These are phyloP conservation scores for Starmerella riodocensis DNA, from an alignment of 805 yeast genomes.

Conservation along the genomic window DNA sequence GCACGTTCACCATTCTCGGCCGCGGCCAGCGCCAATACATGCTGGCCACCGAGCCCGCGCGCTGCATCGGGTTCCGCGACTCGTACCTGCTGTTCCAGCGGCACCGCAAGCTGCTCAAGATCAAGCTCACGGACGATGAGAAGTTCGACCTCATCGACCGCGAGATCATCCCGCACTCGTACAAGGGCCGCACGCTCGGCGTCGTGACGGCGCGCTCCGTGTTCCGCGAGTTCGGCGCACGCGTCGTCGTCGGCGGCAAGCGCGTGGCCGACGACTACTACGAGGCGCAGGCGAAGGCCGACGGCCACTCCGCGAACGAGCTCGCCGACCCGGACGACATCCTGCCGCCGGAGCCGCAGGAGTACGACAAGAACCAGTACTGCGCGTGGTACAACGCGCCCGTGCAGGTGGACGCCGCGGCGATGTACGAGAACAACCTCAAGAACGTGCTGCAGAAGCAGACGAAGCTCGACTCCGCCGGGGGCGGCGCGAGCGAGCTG, in stretches of 20 bases:
- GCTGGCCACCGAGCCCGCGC: constrained; percentile 92
- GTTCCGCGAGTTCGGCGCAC: constrained; percentile 84
- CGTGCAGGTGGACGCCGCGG: constrained; percentile 29
- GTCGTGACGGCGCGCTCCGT: constrained; percentile 82
- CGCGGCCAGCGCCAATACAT: constrained; percentile 65
- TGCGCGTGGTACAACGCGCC: constrained; percentile 43
- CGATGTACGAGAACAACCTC: constrained; percentile 21
- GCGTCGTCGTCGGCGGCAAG: constrained; percentile 64
- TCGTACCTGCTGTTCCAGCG: constrained; percentile 81
- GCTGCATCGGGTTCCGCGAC: constrained; percentile 87
- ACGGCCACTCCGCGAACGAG: constrained; percentile 60
- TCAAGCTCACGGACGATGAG: constrained; percentile 60
- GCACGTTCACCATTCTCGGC: constrained; percentile 34
- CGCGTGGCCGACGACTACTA: constrained; percentile 81
- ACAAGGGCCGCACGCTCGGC: constrained; percentile 80
- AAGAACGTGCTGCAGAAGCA: constrained; percentile 24
- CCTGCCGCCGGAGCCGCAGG: constrained; percentile 32
- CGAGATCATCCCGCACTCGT: constrained; percentile 73
- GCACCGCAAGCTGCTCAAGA: constrained; percentile 61
- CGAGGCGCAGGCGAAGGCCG: constrained; percentile 41
- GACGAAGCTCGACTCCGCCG: constrained; percentile 1
- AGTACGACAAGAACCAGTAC: constrained; percentile 38
- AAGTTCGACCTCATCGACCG: constrained; percentile 72
- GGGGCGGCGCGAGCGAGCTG: constrained; percentile 1
- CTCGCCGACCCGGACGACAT: constrained; percentile 53